A percentile compares a stretch with the other conserved stretches of the same genome.
phyloP scores from a whole-genome alignment of 1,284 basidiomycete genomes.

The Cryptococcus depauperatus region DNA sequence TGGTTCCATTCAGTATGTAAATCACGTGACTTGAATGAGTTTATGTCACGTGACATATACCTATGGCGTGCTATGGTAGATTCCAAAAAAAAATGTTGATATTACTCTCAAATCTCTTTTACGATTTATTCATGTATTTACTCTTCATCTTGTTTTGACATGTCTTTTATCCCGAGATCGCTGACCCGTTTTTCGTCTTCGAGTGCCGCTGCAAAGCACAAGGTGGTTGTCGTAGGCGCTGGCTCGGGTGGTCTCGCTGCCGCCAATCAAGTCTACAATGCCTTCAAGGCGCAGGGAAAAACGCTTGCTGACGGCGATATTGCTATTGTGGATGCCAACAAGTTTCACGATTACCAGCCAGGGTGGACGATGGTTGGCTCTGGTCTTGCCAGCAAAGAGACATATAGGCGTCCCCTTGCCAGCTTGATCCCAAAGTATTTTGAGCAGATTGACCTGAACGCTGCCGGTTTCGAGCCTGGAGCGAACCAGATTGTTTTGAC shows the following conservation, averaged over 20 bases:
- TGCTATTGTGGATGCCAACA: slow-evolving; percentile 61
- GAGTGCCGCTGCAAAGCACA: slow-evolving; percentile 41
- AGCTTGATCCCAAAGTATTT: slow-evolving; percentile 68
- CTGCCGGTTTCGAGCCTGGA: slow-evolving; percentile 66
- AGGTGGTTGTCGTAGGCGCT: slow-evolving; percentile 47
- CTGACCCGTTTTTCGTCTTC: slow-evolving; percentile 26
- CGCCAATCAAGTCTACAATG: slow-evolving; percentile 73
- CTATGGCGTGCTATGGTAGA: not conserved
- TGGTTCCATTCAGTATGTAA: too few relatives aligned
- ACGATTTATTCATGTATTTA: not conserved
- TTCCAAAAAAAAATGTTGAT: not conserved
- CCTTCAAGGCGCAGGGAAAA: slow-evolving; percentile 63
- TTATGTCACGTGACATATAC: not conserved
- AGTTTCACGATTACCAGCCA: slow-evolving; percentile 52
- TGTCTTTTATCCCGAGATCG: slow-evolving; percentile 3
- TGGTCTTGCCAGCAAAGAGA: slow-evolving; percentile 60
- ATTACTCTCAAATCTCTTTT: not conserved
- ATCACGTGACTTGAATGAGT: too few relatives aligned
- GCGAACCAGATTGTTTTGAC: slow-evolving; percentile 64
- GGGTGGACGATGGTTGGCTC: slow-evolving; percentile 90
- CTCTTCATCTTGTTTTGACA: not conserved
- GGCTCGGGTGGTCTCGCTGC: slow-evolving; percentile 69
- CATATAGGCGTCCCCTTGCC: slow-evolving; percentile 61
- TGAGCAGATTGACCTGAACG: slow-evolving; percentile 64
- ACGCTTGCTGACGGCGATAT: slow-evolving; percentile 65